A percentile compares a stretch with the other conserved stretches of the same genome.
Evolutionary conservation across 2,329 filamentous ascomycete species (phyloP).

Genomic region (Immersiporthe knoxdaviesiana): DNA sequence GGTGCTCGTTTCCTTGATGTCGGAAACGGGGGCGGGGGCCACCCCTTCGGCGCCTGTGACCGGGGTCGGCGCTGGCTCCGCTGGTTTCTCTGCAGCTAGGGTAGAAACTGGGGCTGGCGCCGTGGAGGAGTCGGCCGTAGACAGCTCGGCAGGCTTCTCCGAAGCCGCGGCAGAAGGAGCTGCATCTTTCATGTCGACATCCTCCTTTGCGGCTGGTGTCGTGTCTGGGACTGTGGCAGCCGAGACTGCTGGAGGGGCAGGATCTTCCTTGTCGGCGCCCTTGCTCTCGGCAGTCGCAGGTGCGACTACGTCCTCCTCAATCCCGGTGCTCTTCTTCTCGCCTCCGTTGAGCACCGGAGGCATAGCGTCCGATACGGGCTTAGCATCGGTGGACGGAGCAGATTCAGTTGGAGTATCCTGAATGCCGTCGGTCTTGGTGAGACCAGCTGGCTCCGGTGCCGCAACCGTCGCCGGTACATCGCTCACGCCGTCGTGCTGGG

Average conservation of each 20-base stretch:
- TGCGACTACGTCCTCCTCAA: not conserved
- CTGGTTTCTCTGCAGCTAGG: slow-evolving; percentile 14
- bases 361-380: not conserved
- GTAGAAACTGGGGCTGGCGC: not conserved
- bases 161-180: slow-evolving; percentile 7
- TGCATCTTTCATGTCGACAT: slow-evolving; percentile 32
- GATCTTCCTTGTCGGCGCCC: not conserved
- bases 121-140: not conserved
- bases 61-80: slow-evolving; percentile 10
- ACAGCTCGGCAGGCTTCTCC: not conserved
- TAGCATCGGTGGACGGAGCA: not conserved
- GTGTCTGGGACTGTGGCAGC: slow-evolving; percentile 1
- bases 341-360: not conserved
- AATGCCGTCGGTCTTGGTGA: slow-evolving; percentile 1
- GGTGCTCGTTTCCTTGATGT: slow-evolving; percentile 7
- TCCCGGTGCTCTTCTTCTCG: not conserved
- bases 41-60: not conserved
- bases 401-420: not conserved
- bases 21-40: not conserved
- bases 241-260: not conserved
- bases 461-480: slow-evolving; percentile 5
- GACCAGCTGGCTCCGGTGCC: not conserved
- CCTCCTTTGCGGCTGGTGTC: slow-evolving; percentile 16
- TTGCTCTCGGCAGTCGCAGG: not conserved
- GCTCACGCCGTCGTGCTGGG: slow-evolving; percentile 21